Conservation (phyloP, 495 filamentous ascomycete genomes). For the Penicillium cosmopolitanum region DNA sequence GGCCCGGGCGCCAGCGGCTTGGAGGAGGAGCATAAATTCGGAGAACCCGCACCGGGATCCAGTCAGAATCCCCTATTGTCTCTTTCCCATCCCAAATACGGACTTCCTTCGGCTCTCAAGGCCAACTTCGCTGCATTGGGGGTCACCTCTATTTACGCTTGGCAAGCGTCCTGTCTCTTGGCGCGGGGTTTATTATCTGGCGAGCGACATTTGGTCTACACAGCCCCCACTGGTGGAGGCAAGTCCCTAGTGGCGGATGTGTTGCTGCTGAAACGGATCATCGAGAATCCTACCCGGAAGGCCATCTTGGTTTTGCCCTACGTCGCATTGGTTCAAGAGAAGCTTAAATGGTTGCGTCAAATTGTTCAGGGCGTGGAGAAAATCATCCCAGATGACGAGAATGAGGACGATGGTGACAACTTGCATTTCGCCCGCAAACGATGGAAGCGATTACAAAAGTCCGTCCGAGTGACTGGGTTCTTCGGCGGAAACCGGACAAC, state of each 20-base stretch:
- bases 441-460: slow-evolving; percentile 40
- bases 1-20: slow-evolving; percentile 28
- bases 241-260: slow-evolving; percentile 81
- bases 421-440: slow-evolving; percentile 28
- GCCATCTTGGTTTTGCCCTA: slow-evolving; percentile 81
- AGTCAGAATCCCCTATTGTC: slow-evolving; percentile 63
- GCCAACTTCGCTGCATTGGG: slow-evolving; percentile 67
- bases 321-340: slow-evolving; percentile 83
- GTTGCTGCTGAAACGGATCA: slow-evolving; percentile 71
- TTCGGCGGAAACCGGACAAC: slow-evolving; percentile 73
- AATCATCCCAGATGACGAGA: slow-evolving; percentile 29
- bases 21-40: slow-evolving; percentile 49
- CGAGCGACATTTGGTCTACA: slow-evolving; percentile 75
- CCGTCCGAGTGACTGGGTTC: slow-evolving; percentile 69
- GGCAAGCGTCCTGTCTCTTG: slow-evolving; percentile 80
- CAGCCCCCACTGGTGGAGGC: slow-evolving; percentile 82
- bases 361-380: slow-evolving; percentile 67
- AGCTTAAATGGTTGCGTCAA: slow-evolving; percentile 74
- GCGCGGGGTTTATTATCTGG: slow-evolving; percentile 68
- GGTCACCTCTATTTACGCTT: slow-evolving; percentile 73
- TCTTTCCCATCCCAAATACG: slow-evolving; percentile 67
- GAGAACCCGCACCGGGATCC: slow-evolving; percentile 51
- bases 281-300: slow-evolving; percentile 67
- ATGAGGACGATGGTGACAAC: slow-evolving; percentile 20
- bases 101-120: slow-evolving; percentile 61